Conservation (phyloP, 2,329 filamentous ascomycete species). For the Paraphaeosphaeria sporulosa region DNA sequence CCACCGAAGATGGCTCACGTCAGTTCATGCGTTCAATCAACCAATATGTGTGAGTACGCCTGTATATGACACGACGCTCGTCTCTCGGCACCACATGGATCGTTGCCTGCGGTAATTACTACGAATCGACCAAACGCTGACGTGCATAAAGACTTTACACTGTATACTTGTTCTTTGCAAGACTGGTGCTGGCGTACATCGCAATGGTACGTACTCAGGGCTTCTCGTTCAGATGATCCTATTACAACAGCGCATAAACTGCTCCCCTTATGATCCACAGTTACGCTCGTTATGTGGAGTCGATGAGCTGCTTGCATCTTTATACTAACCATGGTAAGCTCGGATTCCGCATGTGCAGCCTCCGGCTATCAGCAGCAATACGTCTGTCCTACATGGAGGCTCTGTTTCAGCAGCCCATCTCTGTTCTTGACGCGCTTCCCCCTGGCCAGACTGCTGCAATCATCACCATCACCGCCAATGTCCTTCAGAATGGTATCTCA, state of each 20-base stretch:
- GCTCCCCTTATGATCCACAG: neutral
- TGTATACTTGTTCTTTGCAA: slow-evolving; percentile 65
- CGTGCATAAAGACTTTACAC: slow-evolving; percentile 51
- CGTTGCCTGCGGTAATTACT: neutral
- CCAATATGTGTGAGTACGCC: slow-evolving; percentile 27
- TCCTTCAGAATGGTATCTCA: slow-evolving; percentile 38
- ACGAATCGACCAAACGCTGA: neutral
- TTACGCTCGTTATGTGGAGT: neutral
- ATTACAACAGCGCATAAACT: neutral
- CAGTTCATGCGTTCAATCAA: slow-evolving; percentile 26
- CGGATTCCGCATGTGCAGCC: slow-evolving; percentile 34
- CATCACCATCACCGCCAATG: slow-evolving; percentile 39
- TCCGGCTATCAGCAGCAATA: slow-evolving; percentile 36
- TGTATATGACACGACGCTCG: neutral
- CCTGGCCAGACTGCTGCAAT: slow-evolving; percentile 37
- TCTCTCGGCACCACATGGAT: neutral
- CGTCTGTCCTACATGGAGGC: slow-evolving; percentile 33
- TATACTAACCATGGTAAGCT: slow-evolving; percentile 24
- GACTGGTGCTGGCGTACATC: slow-evolving; percentile 62
- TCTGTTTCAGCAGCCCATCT: slow-evolving; percentile 34
- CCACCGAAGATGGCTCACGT: slow-evolving; percentile 7
- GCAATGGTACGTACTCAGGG: slow-evolving; percentile 54
- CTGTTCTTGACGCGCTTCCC: slow-evolving; percentile 34
- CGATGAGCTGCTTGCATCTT: too few species aligned
- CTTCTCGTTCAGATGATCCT: neutral